phyloP scores from a whole-genome alignment of 2,329 filamentous ascomycete genomes.

The Xylariaceae sp. region DNA sequence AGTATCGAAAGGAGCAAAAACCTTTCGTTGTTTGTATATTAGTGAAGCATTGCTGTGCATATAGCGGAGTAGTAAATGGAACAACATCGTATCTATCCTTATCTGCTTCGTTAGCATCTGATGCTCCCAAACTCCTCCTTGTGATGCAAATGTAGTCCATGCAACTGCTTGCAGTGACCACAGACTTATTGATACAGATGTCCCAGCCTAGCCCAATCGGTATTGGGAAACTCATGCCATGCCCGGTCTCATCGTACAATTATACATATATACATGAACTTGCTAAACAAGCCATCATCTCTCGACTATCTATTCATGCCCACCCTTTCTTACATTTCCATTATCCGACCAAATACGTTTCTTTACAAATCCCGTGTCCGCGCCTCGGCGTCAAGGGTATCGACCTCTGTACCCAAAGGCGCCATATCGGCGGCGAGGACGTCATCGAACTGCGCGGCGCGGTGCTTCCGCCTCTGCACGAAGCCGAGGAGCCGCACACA shows the following conservation, averaged over 20 bases:
- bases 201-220: background rate
- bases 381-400: conserved; percentile 49
- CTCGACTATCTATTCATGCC: background rate
- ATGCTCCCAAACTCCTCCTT: conserved; percentile 5
- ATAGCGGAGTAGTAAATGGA: conserved; percentile 1
- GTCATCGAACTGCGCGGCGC: conserved; percentile 21
- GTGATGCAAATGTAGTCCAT: conserved; percentile 7
- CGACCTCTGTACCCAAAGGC: conserved; percentile 45
- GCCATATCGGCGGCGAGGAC: conserved; percentile 33
- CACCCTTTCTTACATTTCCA: background rate
- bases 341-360: background rate
- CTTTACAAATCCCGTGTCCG: conserved; percentile 45
- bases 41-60: background rate
- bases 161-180: background rate
- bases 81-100: background rate
- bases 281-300: background rate
- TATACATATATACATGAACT: background rate
- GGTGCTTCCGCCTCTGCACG: conserved; percentile 55
- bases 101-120: background rate
- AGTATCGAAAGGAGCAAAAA: background rate
- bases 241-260: conserved; percentile 12
- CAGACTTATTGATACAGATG: background rate
- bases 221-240: background rate
- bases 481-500: conserved; percentile 67
- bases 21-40: background rate